Conservation (phyloP, 345 rosid species). For the Balakata baccata region DNA sequence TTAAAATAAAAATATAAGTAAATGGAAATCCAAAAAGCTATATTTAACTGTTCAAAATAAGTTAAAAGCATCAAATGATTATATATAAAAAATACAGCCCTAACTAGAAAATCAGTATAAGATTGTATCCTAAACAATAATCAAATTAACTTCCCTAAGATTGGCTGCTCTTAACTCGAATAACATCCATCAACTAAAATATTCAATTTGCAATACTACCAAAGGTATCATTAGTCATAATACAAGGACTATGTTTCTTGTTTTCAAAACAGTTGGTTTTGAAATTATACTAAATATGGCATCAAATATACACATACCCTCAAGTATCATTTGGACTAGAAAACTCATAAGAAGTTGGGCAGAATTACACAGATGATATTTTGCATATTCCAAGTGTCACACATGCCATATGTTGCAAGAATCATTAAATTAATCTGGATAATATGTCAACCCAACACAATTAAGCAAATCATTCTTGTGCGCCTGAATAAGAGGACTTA, state of each 20-base stretch:
- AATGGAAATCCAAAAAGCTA: not conserved
- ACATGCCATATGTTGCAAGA: not conserved
- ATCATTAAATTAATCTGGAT: not conserved
- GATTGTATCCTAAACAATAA: no score
- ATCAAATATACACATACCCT: no score
- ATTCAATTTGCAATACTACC: no score
- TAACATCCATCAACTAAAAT: not conserved
- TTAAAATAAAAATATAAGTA: not conserved
- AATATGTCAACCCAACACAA: not conserved
- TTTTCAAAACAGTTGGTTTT: no score
- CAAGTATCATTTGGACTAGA: not conserved
- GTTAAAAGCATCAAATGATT: not conserved
- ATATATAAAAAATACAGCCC: no score
- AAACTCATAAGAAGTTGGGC: not conserved
- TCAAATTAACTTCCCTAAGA: not conserved
- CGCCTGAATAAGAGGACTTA: slow-evolving; percentile 28
- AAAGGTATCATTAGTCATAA: no score
- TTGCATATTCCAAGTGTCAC: no score
- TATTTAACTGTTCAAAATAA: not conserved
- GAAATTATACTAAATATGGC: no score
- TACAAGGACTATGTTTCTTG: no score
- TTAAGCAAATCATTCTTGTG: not conserved
- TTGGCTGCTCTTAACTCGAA: not conserved
- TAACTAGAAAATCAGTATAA: no score
- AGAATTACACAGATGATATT: not conserved